Conservation (phyloP, 2,329 filamentous ascomycete genomes). For the Xylariaceae sp. region DNA sequence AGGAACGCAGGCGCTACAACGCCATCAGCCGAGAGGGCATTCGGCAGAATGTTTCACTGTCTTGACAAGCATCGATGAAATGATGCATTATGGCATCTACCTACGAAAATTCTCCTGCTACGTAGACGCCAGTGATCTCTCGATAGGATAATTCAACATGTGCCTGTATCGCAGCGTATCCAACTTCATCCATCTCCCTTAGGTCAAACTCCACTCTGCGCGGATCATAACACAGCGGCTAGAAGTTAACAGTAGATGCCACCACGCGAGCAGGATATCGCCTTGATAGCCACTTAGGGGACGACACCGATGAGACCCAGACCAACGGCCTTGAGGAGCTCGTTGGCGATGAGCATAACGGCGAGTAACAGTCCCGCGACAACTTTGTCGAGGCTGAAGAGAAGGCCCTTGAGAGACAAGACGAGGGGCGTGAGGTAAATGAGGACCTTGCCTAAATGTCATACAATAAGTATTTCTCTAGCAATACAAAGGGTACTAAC, state of each 20-base stretch:
- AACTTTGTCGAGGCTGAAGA: constrained; percentile 27
- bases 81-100: too few relatives aligned
- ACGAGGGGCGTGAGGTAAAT: constrained; percentile 23
- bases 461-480: constrained; percentile 4
- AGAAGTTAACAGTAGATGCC: background rate
- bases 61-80: too few relatives aligned
- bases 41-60: too few relatives aligned
- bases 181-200: too few relatives aligned
- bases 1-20: too few relatives aligned
- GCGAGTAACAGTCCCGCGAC: constrained; percentile 22
- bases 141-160: too few relatives aligned
- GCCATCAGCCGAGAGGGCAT: too few relatives aligned
- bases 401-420: constrained; percentile 18
- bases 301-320: constrained; percentile 24
- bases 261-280: background rate
- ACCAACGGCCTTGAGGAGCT: constrained; percentile 26
- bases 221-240: too few relatives aligned
- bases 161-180: too few relatives aligned
- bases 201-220: background rate
- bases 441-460: constrained; percentile 20
- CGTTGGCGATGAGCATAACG: constrained; percentile 23
- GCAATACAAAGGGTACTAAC: background rate
- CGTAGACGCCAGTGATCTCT: too few relatives aligned
- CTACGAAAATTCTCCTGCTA: too few relatives aligned
- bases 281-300: constrained; percentile 4